These are phyloP conservation scores for Brassica hybrid DNA, from an alignment of 441 rosid species.

Conservation along the genomic window DNA sequence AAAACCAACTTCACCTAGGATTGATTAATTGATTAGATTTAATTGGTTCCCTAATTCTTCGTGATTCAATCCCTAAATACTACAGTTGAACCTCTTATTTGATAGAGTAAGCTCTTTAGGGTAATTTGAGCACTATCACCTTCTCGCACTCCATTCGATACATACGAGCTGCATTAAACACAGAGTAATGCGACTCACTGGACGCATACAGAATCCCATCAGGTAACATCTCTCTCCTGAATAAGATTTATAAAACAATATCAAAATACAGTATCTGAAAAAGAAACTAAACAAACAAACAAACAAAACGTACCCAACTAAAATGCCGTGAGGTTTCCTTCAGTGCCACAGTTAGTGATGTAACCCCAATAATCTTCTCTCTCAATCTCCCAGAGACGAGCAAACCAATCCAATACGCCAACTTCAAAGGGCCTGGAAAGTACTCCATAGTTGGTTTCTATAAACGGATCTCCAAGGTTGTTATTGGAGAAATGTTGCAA, in stretches of 20 bases:
- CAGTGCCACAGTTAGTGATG: slow-evolving; percentile 95
- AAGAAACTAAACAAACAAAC: neutral
- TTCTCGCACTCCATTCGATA: neutral
- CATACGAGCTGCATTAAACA: neutral
- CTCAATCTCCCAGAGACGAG: slow-evolving; percentile 92
- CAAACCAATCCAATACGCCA: slow-evolving; percentile 98
- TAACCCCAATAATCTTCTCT: slow-evolving; percentile 93
- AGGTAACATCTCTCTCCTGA: neutral
- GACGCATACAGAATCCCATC: neutral
- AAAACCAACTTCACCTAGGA: too few relatives aligned
- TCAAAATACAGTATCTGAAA: neutral
- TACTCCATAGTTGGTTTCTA: slow-evolving; percentile 95
- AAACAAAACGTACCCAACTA: slow-evolving; percentile 56
- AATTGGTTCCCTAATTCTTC: too few relatives aligned
- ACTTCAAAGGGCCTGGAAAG: slow-evolving; percentile 96
- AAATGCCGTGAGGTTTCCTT: slow-evolving; percentile 95
- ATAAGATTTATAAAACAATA: neutral
- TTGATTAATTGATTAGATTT: too few relatives aligned
- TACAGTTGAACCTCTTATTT: too few relatives aligned
- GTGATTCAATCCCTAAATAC: too few relatives aligned
- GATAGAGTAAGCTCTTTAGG: too few relatives aligned
- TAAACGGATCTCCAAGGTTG: slow-evolving; percentile 94
- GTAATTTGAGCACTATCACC: neutral
- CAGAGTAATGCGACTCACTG: neutral
- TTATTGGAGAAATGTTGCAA: slow-evolving; percentile 93